Evolutionary conservation across 2,329 filamentous ascomycete genomes (phyloP).

Genomic region (Raffaelea arxii): DNA sequence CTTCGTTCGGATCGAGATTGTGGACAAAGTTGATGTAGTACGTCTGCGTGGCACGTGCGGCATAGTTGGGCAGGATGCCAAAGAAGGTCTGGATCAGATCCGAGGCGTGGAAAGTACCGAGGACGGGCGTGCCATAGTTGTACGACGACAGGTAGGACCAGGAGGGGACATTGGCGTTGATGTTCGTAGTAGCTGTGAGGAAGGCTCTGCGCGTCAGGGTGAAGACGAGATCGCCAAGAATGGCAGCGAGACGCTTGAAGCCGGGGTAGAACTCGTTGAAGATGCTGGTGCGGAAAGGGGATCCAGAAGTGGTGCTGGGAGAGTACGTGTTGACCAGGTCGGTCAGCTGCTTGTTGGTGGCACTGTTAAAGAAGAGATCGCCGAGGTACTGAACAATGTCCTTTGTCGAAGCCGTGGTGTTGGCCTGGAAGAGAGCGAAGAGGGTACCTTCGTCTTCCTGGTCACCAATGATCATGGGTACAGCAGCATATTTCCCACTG

Average conservation of each 20-base stretch:
- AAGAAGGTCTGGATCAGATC: slow-evolving; percentile 63
- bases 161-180: slow-evolving; percentile 47
- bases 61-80: slow-evolving; percentile 53
- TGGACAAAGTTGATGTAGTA: slow-evolving; percentile 69
- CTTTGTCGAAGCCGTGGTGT: slow-evolving; percentile 49
- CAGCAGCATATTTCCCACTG: slow-evolving; percentile 37
- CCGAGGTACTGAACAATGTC: slow-evolving; percentile 53
- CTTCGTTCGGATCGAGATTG: slow-evolving; percentile 59
- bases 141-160: slow-evolving; percentile 74
- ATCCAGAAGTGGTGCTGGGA: slow-evolving; percentile 45
- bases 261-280: slow-evolving; percentile 67
- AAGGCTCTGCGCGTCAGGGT: slow-evolving; percentile 60
- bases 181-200: slow-evolving; percentile 34
- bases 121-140: slow-evolving; percentile 57
- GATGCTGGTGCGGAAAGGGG: slow-evolving; percentile 59
- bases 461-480: slow-evolving; percentile 53
- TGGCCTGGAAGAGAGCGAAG: slow-evolving; percentile 59
- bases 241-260: slow-evolving; percentile 66
- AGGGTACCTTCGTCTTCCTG: slow-evolving; percentile 75
- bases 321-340: slow-evolving; percentile 55
- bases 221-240: slow-evolving; percentile 68
- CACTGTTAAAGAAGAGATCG: slow-evolving; percentile 47
- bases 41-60: slow-evolving; percentile 46
- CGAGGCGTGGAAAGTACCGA: slow-evolving; percentile 67
- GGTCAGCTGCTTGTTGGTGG: slow-evolving; percentile 39